Conservation (phyloP, 108 stramenopile genomes). For the Conticribra weissflogii region DNA sequence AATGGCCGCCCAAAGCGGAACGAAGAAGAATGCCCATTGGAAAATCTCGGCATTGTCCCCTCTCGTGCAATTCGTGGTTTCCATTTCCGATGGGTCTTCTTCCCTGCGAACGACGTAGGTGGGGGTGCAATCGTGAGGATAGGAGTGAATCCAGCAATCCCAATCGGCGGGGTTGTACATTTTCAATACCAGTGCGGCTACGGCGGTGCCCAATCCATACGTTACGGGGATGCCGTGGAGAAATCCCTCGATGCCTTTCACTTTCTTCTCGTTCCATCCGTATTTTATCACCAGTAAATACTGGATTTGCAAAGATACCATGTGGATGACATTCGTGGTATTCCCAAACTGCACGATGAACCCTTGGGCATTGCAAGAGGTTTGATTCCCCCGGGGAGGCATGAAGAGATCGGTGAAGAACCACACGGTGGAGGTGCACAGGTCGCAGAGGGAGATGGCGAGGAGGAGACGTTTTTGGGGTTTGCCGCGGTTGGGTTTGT, state of each 20-base stretch:
- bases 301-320: neutral
- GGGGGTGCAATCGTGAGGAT: neutral
- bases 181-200: neutral
- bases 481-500: constrained; percentile 4
- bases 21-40: neutral
- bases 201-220: neutral
- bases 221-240: neutral
- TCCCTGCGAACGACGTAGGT: neutral
- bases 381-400: neutral
- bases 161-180: neutral
- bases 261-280: neutral
- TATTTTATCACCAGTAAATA: neutral
- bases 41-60: neutral
- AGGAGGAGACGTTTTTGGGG: constrained; percentile 18
- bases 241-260: neutral
- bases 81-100: neutral
- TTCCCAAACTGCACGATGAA: neutral
- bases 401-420: neutral
- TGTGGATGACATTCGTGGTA: neutral
- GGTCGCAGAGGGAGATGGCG: constrained; percentile 8
- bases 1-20: neutral
- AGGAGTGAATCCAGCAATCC: neutral
- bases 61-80: neutral
- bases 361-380: neutral
- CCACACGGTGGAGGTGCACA: constrained; percentile 3